phyloP scores from a whole-genome alignment of 2,329 filamentous ascomycete species.

The Microsporum ferrugineum region DNA sequence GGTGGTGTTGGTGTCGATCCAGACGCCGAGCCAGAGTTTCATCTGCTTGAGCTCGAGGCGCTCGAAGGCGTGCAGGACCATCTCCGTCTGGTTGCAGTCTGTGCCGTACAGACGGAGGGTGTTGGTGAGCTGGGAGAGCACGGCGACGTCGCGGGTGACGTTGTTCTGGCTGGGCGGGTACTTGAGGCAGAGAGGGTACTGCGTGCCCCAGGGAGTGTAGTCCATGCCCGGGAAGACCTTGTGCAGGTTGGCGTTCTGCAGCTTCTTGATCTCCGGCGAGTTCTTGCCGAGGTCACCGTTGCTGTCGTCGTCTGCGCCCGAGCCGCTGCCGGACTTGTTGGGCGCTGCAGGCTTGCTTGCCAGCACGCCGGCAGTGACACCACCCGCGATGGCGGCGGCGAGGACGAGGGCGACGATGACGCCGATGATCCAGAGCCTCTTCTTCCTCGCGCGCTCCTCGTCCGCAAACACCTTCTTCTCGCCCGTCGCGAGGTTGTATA shows the following conservation, averaged over 20 bases:
- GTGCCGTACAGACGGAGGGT: constrained; percentile 83
- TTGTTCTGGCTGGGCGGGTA: constrained; percentile 85
- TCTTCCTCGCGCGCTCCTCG: constrained; percentile 52
- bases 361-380: constrained; percentile 61
- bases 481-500: constrained; percentile 45
- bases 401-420: constrained; percentile 53
- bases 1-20: constrained; percentile 72
- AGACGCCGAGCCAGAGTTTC: constrained; percentile 91
- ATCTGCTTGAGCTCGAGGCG: constrained; percentile 59
- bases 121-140: constrained; percentile 82
- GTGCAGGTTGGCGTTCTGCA: constrained; percentile 73
- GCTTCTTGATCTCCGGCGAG: constrained; percentile 64
- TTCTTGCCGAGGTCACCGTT: constrained; percentile 64
- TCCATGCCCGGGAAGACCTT: constrained; percentile 93
- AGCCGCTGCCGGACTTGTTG: constrained; percentile 22
- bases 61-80: constrained; percentile 75
- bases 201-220: constrained; percentile 83
- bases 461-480: constrained; percentile 59
- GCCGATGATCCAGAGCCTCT: constrained; percentile 58
- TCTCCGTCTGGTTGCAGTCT: constrained; percentile 94
- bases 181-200: constrained; percentile 71
- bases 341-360: constrained; percentile 35
- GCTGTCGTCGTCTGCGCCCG: constrained; percentile 48
- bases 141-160: constrained; percentile 78
- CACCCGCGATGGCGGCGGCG: constrained; percentile 59